Base-by-base conservation (phyloP, 371 early-diverging fungal species). In the Mucor lusitanicus region DNA sequence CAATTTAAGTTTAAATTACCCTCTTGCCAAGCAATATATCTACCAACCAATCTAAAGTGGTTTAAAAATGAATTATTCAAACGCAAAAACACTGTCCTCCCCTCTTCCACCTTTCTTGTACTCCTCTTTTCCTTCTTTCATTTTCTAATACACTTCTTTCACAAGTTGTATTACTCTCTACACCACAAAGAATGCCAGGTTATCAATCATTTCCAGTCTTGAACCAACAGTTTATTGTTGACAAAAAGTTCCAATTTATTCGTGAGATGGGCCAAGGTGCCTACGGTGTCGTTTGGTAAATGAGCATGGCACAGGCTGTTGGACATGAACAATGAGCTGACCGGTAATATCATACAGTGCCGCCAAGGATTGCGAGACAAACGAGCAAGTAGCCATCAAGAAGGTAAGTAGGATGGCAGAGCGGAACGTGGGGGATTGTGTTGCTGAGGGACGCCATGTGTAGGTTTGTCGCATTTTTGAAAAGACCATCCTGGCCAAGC, bases 241-340 rank as follows among this genome's bases (percentile, higher is more conserved):
- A 90, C 73, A 82, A 77, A 70, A 89, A 89, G 69, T 96, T 92
- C 77, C 87, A 88, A 65, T 87, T 96, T 72, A 83, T 93, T 65
- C 86, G 94, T 53, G 94, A 95, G 72, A 86, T 97, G 78, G 97
- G 97, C 54, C 93, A 93, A 74, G 97, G 97, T 39, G 96, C 97
- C 25, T 97, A 97, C 76, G 97, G 95, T 57, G 83, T 93, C 40
- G 95, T 95, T 44, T 93, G 91, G 94, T 94, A 87, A 66, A 57
- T 12, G 30, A 30, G 19, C 7, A 13, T 46, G 30, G 32, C 8
- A 7, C 28, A 12, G 35, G 12, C 15, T 9, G n/a, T 21, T 46
- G 8, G 7, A 21, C 8, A 21, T 46, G 19, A 21, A 46, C 53
- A 53, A 13, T 6, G 23, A 53, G 27, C 12, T 53, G 27, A 53